phyloP scores from a whole-genome alignment of 371 early-diverging fungal genomes.

The Rhizopus sp. region DNA sequence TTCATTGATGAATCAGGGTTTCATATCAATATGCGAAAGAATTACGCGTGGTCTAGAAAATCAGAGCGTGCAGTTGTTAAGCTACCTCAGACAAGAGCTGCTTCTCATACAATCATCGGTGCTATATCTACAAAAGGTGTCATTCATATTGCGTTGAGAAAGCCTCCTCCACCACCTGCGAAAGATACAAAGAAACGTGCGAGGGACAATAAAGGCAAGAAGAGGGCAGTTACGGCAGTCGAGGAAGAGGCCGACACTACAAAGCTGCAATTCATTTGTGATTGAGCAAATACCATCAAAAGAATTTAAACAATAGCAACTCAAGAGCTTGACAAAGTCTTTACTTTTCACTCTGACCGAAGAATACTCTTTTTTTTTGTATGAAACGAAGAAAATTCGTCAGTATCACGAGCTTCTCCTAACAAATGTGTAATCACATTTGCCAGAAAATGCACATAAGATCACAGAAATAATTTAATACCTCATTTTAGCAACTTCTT shows the following conservation, averaged over 20 bases:
- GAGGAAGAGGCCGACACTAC: slow-evolving; percentile 9
- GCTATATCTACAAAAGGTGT: slow-evolving; percentile 10
- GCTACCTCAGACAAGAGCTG: slow-evolving; percentile 15
- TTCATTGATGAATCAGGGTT: too few relatives aligned
- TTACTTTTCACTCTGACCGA: slow-evolving; percentile 15
- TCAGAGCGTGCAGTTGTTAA: slow-evolving; percentile 15
- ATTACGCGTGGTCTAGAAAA: too few relatives aligned
- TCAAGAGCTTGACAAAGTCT: slow-evolving; percentile 15
- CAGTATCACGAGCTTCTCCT: too few relatives aligned
- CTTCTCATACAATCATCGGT: slow-evolving; percentile 14
- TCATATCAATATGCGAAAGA: too few relatives aligned
- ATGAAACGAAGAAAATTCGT: slow-evolving; percentile 2
- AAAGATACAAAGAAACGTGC: slow-evolving; percentile 16
- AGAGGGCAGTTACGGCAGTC: slow-evolving; percentile 7
- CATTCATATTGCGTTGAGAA: slow-evolving; percentile 15
- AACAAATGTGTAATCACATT: too few relatives aligned
- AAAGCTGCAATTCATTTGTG: slow-evolving; percentile 16
- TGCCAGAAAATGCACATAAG: too few relatives aligned
- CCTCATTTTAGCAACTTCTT: too few relatives aligned
- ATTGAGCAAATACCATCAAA: slow-evolving; percentile 15
- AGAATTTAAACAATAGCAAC: slow-evolving; percentile 13
- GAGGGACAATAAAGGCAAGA: slow-evolving; percentile 19
- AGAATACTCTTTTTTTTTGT: slow-evolving; percentile 14
- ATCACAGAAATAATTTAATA: too few relatives aligned
- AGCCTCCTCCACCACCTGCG: slow-evolving; percentile 11